A percentile compares a stretch with the other conserved stretches of the same genome.
Conservation (phyloP, 352 stramenopile genomes). For the Pythium vanterpoolii region DNA sequence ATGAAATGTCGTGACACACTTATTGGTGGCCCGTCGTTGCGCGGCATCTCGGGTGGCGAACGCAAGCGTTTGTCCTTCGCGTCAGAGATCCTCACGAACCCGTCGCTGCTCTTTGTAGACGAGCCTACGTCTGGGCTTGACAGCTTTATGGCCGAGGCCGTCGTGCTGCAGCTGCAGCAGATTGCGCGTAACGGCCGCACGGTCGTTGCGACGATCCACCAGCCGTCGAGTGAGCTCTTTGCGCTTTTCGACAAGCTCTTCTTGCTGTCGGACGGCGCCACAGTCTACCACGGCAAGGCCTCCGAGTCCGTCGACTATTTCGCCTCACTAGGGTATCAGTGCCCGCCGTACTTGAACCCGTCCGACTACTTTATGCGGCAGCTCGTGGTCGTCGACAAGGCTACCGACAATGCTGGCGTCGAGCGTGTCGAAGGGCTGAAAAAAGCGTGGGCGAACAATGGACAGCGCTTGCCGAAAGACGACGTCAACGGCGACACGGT, state of each 20-base stretch:
- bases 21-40: conserved; percentile 52
- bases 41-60: conserved; percentile 66
- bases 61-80: conserved; percentile 45
- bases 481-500: background rate
- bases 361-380: conserved; percentile 68
- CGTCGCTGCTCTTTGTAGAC: conserved; percentile 82
- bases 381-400: conserved; percentile 30
- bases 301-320: conserved; percentile 50
- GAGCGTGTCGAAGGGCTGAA: conserved; percentile 21
- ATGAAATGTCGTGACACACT: conserved; percentile 39
- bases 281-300: conserved; percentile 58
- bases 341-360: conserved; percentile 53
- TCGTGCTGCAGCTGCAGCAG: conserved; percentile 48
- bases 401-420: background rate
- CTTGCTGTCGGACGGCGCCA: conserved; percentile 39
- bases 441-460: conserved; percentile 8
- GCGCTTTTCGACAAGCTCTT: conserved; percentile 56
- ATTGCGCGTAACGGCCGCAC: conserved; percentile 79
- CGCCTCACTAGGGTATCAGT: conserved; percentile 39
- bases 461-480: background rate
- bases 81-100: conserved; percentile 81
- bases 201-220: conserved; percentile 71
- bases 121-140: conserved; percentile 72
- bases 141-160: conserved; percentile 53
- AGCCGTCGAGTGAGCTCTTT: conserved; percentile 70